Base-by-base conservation (phyloP, 257 asterid species). In the Knoxia roxburghii region DNA sequence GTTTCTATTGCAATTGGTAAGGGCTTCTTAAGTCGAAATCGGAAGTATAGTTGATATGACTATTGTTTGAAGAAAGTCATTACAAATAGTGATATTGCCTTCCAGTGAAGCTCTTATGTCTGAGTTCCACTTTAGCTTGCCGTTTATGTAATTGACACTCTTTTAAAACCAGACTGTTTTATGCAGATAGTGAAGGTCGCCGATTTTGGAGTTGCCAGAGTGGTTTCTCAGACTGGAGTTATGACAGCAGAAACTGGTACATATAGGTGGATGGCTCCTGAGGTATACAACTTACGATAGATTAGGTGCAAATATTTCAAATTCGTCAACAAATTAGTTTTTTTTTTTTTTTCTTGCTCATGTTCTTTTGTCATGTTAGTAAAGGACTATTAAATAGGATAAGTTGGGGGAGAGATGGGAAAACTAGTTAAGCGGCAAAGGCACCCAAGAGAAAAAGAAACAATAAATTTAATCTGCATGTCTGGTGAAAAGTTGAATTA, bases 231-330 rank as follows among this genome's bases (percentile, higher is more conserved):
- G 59, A 91, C 95, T 61, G 99, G 99, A 54, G 92, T 88, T 64
- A 93, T 93, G 99, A 93, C 99, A 54, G 99, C 97, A 32, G 99
- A 93, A 83, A 93, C 99, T 21, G 98, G 98, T 70, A 92, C 98
- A 41, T 92, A 92, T 73, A 82, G 97, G 60, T 92, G 98, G 98
- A 92, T 93, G 99, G 97, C 99, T 71, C 97, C 99, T 52, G 99
- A 93, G 99, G 99, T 90, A 73, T 60, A 65, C 66, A 68, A 26
- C 41, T 66, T 37, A 27, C 61, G 17, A 0, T 74, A 33, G 55
- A 64, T 65, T 50, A 60, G 12, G 23, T 75, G 63, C 71, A 35
- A 27, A 43, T 49, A 3, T 43, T 35, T 15, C 27, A 67, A 37
- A 26, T 17, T 30, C 54, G 18, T 32, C 20, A 0, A 11, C 40